A percentile compares a stretch with the other conserved stretches of the same genome.
phyloP scores from a whole-genome alignment of 805 yeast species.

The Ogataea parapolymorpha region DNA sequence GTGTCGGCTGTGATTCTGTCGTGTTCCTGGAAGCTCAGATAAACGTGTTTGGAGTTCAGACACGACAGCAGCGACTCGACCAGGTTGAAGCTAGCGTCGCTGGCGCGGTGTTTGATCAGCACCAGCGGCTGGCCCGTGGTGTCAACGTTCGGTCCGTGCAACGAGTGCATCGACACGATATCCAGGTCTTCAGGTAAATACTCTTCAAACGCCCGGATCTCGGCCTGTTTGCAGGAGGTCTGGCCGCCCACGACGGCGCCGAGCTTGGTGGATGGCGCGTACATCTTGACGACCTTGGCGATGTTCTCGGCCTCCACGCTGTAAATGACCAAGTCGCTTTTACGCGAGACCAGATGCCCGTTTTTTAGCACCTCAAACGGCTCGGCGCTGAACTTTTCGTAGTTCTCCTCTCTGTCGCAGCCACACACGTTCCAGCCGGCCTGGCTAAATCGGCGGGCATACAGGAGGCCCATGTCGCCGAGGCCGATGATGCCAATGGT shows the following conservation, averaged over 20 bases:
- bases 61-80: conserved; percentile 67
- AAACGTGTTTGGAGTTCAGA: conserved; percentile 72
- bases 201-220: conserved; percentile 78
- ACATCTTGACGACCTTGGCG: conserved; percentile 61
- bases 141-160: conserved; percentile 91
- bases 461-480: conserved; percentile 94
- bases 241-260: conserved; percentile 98
- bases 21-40: conserved; percentile 81
- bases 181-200: conserved; percentile 74
- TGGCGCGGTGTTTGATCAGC: conserved; percentile 70
- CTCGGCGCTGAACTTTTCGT: conserved; percentile 39
- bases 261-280: conserved; percentile 84
- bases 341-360: conserved; percentile 81
- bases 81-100: conserved; percentile 50
- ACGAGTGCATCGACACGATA: conserved; percentile 82
- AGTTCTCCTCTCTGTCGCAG: conserved; percentile 75
- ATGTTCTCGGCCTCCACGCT: conserved; percentile 92
- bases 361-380: conserved; percentile 59
- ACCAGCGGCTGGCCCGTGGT: conserved; percentile 93
- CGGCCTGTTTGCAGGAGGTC: conserved; percentile 91
- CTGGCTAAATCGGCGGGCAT: conserved; percentile 70
- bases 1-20: conserved; percentile 97
- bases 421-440: conserved; percentile 92
- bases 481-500: conserved; percentile 88
- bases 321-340: conserved; percentile 80